A percentile compares a stretch with the other conserved stretches of the same genome.
phyloP scores from a whole-genome alignment of 495 filamentous ascomycete species.

The Cudoniella acicularis region DNA sequence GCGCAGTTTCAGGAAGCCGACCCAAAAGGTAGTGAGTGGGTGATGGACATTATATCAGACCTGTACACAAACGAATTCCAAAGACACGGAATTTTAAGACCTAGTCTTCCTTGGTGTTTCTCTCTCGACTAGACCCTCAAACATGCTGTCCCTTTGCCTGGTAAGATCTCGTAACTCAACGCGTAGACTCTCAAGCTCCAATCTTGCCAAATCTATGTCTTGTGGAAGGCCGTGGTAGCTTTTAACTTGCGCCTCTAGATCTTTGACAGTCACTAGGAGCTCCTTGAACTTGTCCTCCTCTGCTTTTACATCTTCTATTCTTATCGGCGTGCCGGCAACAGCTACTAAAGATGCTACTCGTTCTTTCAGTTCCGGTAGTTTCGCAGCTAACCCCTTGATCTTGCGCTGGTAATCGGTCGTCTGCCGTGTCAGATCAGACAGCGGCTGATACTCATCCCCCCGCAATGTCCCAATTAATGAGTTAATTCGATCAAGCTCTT shows the following conservation, averaged over 20 bases:
- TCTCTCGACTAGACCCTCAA: constrained; percentile 57
- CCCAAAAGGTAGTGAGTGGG: constrained; percentile 20
- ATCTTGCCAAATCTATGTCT: constrained; percentile 60
- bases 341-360: constrained; percentile 30
- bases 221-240: constrained; percentile 67
- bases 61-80: constrained; percentile 7
- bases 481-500: constrained; percentile 27
- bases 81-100: constrained; percentile 4
- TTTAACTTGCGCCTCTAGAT: constrained; percentile 53
- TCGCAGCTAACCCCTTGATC: constrained; percentile 53
- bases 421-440: constrained; percentile 48
- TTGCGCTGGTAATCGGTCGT: constrained; percentile 60
- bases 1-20: constrained; percentile 59
- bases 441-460: constrained; percentile 46
- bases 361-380: constrained; percentile 51
- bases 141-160: constrained; percentile 60
- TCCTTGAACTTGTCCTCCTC: constrained; percentile 52
- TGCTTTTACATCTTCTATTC: constrained; percentile 42
- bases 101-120: constrained; percentile 43
- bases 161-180: constrained; percentile 55
- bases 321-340: constrained; percentile 19
- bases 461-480: constrained; percentile 32
- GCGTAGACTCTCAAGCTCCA: constrained; percentile 61
- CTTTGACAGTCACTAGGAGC: constrained; percentile 46
- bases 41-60: neutral